Conservation (phyloP, 2,329 filamentous ascomycete genomes). For the Pyrenophora tritici-repentis region DNA sequence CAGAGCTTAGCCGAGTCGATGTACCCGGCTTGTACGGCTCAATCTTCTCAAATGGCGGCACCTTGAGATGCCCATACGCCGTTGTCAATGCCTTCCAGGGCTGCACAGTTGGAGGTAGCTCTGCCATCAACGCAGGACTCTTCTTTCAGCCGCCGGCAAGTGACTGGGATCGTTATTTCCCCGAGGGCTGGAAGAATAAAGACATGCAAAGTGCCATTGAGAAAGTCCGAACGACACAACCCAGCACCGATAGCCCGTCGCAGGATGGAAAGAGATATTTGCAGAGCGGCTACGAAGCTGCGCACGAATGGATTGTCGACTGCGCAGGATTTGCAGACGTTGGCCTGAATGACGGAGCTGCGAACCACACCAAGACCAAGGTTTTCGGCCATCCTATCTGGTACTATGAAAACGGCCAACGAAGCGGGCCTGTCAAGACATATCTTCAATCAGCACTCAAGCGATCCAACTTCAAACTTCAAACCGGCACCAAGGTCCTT, state of each 20-base stretch:
- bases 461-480: slow-evolving; percentile 42
- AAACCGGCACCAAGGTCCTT: slow-evolving; percentile 52
- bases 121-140: slow-evolving; percentile 60
- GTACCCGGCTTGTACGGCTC: slow-evolving; percentile 59
- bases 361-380: slow-evolving; percentile 50
- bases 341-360: slow-evolving; percentile 52
- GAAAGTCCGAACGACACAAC: slow-evolving; percentile 53
- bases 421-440: slow-evolving; percentile 56
- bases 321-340: slow-evolving; percentile 56
- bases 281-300: slow-evolving; percentile 55
- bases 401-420: slow-evolving; percentile 56
- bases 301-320: slow-evolving; percentile 57
- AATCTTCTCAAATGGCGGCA: slow-evolving; percentile 52
- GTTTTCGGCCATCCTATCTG: slow-evolving; percentile 58
- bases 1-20: slow-evolving; percentile 57
- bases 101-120: slow-evolving; percentile 59
- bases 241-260: slow-evolving; percentile 53
- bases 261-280: slow-evolving; percentile 53
- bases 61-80: slow-evolving; percentile 49
- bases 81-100: slow-evolving; percentile 53
- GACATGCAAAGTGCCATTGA: slow-evolving; percentile 56
- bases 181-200: slow-evolving; percentile 56
- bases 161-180: slow-evolving; percentile 59
- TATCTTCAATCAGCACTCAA: slow-evolving; percentile 57
- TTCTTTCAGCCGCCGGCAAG: slow-evolving; percentile 60